These are phyloP conservation scores for Microbotryomycetes sp. DNA, from an alignment of 1,284 basidiomycete species.

Conservation along the genomic window DNA sequence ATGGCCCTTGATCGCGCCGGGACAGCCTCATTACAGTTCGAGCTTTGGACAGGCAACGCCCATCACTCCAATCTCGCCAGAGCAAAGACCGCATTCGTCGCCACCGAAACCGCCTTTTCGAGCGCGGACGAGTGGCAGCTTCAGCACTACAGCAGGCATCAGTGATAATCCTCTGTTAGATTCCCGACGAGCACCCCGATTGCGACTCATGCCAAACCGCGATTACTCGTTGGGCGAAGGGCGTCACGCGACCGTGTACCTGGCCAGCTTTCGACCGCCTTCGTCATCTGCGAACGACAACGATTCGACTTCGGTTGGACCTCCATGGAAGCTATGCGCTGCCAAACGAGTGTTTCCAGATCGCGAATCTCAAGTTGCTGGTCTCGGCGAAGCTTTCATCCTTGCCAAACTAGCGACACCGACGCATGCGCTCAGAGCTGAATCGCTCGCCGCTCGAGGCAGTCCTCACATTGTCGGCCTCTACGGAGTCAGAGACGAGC, in stretches of 20 bases:
- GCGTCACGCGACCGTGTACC: slow-evolving; percentile 44
- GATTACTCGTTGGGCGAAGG: slow-evolving; percentile 44
- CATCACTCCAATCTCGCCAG: neutral
- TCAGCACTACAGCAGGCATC: slow-evolving; percentile 2
- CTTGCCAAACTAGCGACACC: slow-evolving; percentile 39
- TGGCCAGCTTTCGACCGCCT: slow-evolving; percentile 38
- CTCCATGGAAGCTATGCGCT: slow-evolving; percentile 43
- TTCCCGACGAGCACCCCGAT: slow-evolving; percentile 9
- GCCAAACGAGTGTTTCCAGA: slow-evolving; percentile 45
- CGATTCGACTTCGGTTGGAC: slow-evolving; percentile 13
- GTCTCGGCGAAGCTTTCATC: slow-evolving; percentile 46
- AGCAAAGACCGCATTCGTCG: neutral
- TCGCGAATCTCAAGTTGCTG: slow-evolving; percentile 44
- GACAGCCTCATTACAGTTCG: no score
- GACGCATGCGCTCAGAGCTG: neutral
- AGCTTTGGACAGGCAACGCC: neutral
- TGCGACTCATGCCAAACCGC: slow-evolving; percentile 37
- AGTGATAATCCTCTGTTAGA: slow-evolving; percentile 23
- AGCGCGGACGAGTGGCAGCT: neutral
- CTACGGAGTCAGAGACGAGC: slow-evolving; percentile 27
- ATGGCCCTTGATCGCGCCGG: neutral
- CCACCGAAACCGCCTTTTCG: neutral
- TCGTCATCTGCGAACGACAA: neutral
- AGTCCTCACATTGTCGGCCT: slow-evolving; percentile 12
- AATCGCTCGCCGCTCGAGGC: neutral